Conservation (phyloP, 495 filamentous ascomycete genomes). For the Platismatia glauca region DNA sequence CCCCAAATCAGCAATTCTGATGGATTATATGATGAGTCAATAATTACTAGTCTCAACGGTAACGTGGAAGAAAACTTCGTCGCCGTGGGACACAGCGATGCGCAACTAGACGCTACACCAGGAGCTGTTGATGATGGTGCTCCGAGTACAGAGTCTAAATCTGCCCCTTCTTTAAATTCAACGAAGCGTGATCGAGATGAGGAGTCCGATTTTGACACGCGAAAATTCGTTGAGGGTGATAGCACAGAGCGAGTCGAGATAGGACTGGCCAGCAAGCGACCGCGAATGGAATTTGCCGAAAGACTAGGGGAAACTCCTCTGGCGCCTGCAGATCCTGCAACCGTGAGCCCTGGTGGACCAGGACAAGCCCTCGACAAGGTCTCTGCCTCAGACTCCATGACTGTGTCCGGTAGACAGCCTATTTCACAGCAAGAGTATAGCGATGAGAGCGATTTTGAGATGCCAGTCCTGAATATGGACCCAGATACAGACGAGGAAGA, state of each 20-base stretch:
- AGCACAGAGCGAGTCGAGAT: neutral
- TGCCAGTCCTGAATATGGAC: slow-evolving; percentile 41
- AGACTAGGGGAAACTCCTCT: neutral
- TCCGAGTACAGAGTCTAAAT: neutral
- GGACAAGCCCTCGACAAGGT: neutral
- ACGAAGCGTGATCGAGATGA: slow-evolving; percentile 8
- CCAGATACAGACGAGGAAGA: slow-evolving; percentile 28
- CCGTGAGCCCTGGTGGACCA: neutral
- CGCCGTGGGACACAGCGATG: neutral
- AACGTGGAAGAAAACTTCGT: neutral
- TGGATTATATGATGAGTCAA: neutral
- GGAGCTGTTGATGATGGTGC: neutral
- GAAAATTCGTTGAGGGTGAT: no score
- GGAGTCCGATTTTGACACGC: neutral
- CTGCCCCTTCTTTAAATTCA: neutral
- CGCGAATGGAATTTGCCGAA: neutral
- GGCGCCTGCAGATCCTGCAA: neutral
- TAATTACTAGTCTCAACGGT: neutral
- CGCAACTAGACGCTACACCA: neutral
- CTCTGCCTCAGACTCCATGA: neutral
- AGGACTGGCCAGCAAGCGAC: neutral
- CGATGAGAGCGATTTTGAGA: slow-evolving; percentile 42
- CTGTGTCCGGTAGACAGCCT: neutral
- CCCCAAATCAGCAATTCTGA: neutral
- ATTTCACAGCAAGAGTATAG: slow-evolving; percentile 14